Evolutionary conservation across 2,329 filamentous ascomycete species (phyloP), one percentile per base, ranked within the genome.

Genomic region (Exserohilum turcica): DNA sequence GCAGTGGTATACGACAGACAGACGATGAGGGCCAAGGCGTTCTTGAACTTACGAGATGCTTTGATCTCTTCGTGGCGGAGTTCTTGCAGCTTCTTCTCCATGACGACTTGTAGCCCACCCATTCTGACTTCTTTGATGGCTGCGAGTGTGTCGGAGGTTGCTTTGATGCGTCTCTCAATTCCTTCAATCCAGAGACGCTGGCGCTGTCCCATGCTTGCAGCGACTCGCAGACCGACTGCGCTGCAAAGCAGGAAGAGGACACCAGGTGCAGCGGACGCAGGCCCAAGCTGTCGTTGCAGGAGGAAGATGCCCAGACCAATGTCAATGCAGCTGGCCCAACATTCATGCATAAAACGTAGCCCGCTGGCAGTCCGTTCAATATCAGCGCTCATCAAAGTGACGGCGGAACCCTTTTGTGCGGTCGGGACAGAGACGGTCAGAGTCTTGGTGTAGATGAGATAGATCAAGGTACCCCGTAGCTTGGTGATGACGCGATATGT

Each of bases 381-480:
- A 40, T 40, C 37, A 40, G 37, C 37, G 19, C 37, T 40, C 37
- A 40, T 40, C 37, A 40, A n/a, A 6, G 37, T 40, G 37, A 40
- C n/a, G 19, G 37, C 37, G 18, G 37, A 40, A 16, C 37, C 37
- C 21, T 27, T 40, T 5, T 40, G 18, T 27, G 37, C 37, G n/a
- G 37, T 40, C 37, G 37, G 37, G 21, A 40, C 37, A 40, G 37
- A 40, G n/a, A 40, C 37, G 37, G 37, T 40, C 37, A 40, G 21
- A 8, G 37, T 40, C 21, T 40, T 40, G 37, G 37, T 40, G 37
- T 40, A 40, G 19, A 40, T 40, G 37, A 40, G 37, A 40, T 18
- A 40, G 10, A 40, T 19, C 21, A 40, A 28, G 8, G 37, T 40
- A 40, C 37, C 37, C 27, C 37, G 37, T 10, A 40, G 19, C 37